Evolutionary conservation across 257 asterid species (phyloP).

Genomic region (Cordia subcordata): DNA sequence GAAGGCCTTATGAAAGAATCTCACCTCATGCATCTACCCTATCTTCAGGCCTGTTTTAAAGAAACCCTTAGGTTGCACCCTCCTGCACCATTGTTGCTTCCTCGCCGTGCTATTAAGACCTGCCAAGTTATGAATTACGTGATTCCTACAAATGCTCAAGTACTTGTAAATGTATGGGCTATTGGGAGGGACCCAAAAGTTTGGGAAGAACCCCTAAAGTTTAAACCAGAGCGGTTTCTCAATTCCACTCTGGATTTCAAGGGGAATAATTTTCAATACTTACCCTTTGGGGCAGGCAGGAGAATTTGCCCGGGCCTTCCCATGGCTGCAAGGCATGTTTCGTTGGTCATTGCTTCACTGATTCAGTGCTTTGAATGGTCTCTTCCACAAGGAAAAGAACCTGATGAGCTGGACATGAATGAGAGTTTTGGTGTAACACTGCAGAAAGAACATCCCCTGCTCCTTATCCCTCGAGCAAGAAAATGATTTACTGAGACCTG

Average conservation of each 20-base stretch:
- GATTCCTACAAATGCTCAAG: conserved; percentile 10
- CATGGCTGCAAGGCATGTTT: conserved; percentile 4
- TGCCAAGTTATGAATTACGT: conserved; percentile 12
- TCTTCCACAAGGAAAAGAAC: conserved; percentile 8
- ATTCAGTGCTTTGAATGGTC: conserved; percentile 11
- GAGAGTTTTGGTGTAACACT: conserved; percentile 10
- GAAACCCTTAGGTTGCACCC: conserved; percentile 15
- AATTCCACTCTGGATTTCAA: not conserved
- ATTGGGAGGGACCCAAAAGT: conserved; percentile 9
- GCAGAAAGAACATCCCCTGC: conserved; percentile 5
- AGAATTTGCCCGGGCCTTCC: conserved; percentile 15
- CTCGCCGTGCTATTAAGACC: not conserved
- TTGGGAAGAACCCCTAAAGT: conserved; percentile 4
- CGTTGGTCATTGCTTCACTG: conserved; percentile 6
- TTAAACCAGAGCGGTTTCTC: conserved; percentile 12
- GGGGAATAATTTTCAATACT: conserved; percentile 6
- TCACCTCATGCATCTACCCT: conserved; percentile 10
- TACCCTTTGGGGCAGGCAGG: conserved; percentile 9
- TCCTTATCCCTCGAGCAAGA: conserved; percentile 8
- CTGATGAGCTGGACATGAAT: conserved; percentile 5
- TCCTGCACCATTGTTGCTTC: conserved; percentile 11
- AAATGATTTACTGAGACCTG: not conserved
- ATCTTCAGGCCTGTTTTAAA: conserved; percentile 8
- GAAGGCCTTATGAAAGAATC: conserved; percentile 6
- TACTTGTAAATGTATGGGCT: conserved; percentile 14